phyloP scores from a whole-genome alignment of 176 grass and related monocot species.

The Luzula sylvatica region DNA sequence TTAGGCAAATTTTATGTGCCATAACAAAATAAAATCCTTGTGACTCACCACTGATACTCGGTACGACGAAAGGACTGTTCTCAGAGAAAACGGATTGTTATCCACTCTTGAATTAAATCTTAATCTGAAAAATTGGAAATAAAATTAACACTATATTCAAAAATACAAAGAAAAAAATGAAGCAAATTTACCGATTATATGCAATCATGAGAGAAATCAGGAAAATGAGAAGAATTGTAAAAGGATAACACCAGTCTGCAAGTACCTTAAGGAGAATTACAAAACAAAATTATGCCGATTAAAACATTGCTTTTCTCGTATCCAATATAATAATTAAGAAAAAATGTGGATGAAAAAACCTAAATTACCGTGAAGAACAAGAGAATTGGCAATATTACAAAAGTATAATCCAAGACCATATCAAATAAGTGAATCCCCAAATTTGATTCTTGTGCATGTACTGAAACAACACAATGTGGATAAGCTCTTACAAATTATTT shows the following conservation, averaged over 20 bases:
- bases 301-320: not conserved
- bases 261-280: slow-evolving; percentile 30
- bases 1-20: too few relatives aligned
- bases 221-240: slow-evolving; percentile 32
- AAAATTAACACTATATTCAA: slow-evolving; percentile 14
- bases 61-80: slow-evolving; percentile 64
- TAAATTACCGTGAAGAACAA: slow-evolving; percentile 65
- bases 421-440: slow-evolving; percentile 36
- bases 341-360: slow-evolving; percentile 4
- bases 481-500: slow-evolving; percentile 10
- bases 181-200: slow-evolving; percentile 48
- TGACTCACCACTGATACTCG: slow-evolving; percentile 71
- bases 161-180: slow-evolving; percentile 2
- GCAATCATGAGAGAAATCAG: slow-evolving; percentile 32
- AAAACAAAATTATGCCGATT: not conserved
- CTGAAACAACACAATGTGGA: slow-evolving; percentile 26
- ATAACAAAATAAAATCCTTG: slow-evolving; percentile 10
- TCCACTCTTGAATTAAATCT: slow-evolving; percentile 24
- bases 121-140: slow-evolving; percentile 25
- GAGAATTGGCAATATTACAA: slow-evolving; percentile 62
- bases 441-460: slow-evolving; percentile 28
- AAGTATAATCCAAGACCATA: slow-evolving; percentile 49
- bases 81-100: slow-evolving; percentile 29
- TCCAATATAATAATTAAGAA: not conserved
- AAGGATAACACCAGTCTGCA: slow-evolving; percentile 53